Percentiles rank a stretch among this genome's conserved stretches.
Evolutionary conservation across 306 rosid genomes (phyloP).

Genomic region (Lathyrus oleraceus): DNA sequence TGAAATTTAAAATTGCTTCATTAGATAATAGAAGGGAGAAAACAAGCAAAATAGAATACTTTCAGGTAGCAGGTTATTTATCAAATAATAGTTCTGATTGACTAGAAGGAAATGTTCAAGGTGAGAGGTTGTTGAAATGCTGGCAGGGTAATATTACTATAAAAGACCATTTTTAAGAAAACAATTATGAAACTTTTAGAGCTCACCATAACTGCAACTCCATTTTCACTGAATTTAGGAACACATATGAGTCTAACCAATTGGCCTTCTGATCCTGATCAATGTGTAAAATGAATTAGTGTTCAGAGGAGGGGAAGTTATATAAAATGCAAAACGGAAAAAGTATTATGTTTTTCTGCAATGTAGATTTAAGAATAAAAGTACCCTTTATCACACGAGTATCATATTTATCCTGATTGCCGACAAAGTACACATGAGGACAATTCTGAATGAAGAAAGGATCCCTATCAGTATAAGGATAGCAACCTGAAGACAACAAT

Average conservation of each 20-base stretch:
- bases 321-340: conserved; percentile 28
- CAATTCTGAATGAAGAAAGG: conserved; percentile 89
- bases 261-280: conserved; percentile 86
- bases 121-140: not conserved
- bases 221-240: conserved; percentile 82
- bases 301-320: conserved; percentile 17
- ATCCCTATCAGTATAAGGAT: conserved; percentile 83
- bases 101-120: conserved; percentile 7
- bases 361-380: conserved; percentile 30
- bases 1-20: conserved; percentile 1
- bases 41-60: not conserved
- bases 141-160: not conserved
- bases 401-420: conserved; percentile 82
- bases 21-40: conserved; percentile 21
- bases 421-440: conserved; percentile 89
- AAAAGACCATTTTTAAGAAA: conserved; percentile 4
- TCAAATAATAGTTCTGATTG: not conserved
- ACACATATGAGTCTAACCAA: conserved; percentile 77
- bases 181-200: not conserved
- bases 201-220: conserved; percentile 87
- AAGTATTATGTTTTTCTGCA: not conserved
- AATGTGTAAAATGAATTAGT: conserved; percentile 18
- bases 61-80: not conserved
- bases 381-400: conserved; percentile 73
- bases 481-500: conserved; percentile 67